Evolutionary conservation across 2,329 filamentous ascomycete genomes (phyloP).

Genomic region (Fusarium humuli): DNA sequence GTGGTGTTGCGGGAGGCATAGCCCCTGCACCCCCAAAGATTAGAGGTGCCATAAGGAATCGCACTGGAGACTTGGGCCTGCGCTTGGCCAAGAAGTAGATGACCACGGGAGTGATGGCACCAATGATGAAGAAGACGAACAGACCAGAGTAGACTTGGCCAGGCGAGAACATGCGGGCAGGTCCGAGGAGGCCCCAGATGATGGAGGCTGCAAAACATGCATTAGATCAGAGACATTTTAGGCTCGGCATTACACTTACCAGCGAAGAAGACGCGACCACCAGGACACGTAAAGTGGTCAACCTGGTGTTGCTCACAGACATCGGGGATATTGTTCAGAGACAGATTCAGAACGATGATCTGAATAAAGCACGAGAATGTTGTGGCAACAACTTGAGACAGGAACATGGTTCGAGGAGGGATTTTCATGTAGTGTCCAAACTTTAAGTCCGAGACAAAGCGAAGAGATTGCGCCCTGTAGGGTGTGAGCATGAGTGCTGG

Average conservation of each 20-base stretch:
- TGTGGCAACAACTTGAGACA: slow-evolving; percentile 73
- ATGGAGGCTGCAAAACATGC: slow-evolving; percentile 61
- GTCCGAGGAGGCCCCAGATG: slow-evolving; percentile 76
- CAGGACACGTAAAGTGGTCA: slow-evolving; percentile 72
- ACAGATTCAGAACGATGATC: slow-evolving; percentile 71
- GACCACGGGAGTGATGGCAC: slow-evolving; percentile 63
- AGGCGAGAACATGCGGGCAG: slow-evolving; percentile 71
- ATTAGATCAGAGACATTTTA: slow-evolving; percentile 9
- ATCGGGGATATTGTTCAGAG: slow-evolving; percentile 69
- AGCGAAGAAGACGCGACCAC: slow-evolving; percentile 72
- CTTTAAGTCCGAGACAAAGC: slow-evolving; percentile 74
- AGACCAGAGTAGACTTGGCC: slow-evolving; percentile 71
- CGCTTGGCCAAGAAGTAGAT: slow-evolving; percentile 63
- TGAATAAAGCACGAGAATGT: slow-evolving; percentile 75
- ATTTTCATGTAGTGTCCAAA: slow-evolving; percentile 81
- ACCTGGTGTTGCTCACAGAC: slow-evolving; percentile 70
- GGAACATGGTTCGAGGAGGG: slow-evolving; percentile 74
- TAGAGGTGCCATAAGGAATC: slow-evolving; percentile 70
- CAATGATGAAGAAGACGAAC: slow-evolving; percentile 69
- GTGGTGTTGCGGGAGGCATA: slow-evolving; percentile 75
- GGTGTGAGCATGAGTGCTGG: slow-evolving; percentile 10
- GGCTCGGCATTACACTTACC: slow-evolving; percentile 51
- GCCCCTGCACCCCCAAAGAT: slow-evolving; percentile 70
- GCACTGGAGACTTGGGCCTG: slow-evolving; percentile 63
- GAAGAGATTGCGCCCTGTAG: slow-evolving; percentile 67